These are phyloP conservation scores for Saccharomycopsis fodiens DNA, from an alignment of 805 yeast species.

Conservation along the genomic window DNA sequence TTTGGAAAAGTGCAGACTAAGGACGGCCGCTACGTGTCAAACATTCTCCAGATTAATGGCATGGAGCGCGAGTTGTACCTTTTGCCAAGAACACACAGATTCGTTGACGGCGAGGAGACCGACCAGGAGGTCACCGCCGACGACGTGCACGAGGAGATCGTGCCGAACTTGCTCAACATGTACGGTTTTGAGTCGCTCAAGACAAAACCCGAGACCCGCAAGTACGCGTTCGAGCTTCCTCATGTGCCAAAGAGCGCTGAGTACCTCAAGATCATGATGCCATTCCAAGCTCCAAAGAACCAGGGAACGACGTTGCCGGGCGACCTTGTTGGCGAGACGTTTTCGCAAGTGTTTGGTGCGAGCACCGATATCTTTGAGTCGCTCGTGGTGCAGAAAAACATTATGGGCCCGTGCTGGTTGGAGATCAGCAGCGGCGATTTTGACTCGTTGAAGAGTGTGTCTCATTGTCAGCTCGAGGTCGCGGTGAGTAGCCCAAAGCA, in stretches of 20 bases:
- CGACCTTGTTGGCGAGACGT: slow-evolving; percentile 68
- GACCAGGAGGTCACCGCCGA: slow-evolving; percentile 39
- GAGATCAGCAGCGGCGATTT: slow-evolving; percentile 62
- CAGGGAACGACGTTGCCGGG: slow-evolving; percentile 44
- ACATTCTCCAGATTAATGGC: slow-evolving; percentile 68
- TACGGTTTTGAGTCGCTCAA: slow-evolving; percentile 55
- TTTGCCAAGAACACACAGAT: slow-evolving; percentile 48
- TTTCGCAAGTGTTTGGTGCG: slow-evolving; percentile 73
- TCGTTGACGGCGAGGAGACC: slow-evolving; percentile 22
- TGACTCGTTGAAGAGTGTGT: slow-evolving; percentile 47
- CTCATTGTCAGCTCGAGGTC: slow-evolving; percentile 79
- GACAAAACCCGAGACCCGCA: slow-evolving; percentile 64
- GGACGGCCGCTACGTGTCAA: slow-evolving; percentile 51
- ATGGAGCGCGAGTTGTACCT: slow-evolving; percentile 67
- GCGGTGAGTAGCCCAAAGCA: slow-evolving; percentile 41
- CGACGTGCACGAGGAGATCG: slow-evolving; percentile 74
- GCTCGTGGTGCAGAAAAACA: slow-evolving; percentile 70
- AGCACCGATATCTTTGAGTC: slow-evolving; percentile 71
- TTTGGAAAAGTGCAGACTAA: slow-evolving; percentile 72
- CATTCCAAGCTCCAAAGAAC: slow-evolving; percentile 58
- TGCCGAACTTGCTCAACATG: slow-evolving; percentile 54
- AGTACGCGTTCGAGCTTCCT: slow-evolving; percentile 83
- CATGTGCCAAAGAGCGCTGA: slow-evolving; percentile 74
- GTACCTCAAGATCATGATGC: slow-evolving; percentile 71
- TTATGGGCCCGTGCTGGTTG: slow-evolving; percentile 99